phyloP scores from a whole-genome alignment of 2,329 filamentous ascomycete genomes.

The Fusarium tuaranense region DNA sequence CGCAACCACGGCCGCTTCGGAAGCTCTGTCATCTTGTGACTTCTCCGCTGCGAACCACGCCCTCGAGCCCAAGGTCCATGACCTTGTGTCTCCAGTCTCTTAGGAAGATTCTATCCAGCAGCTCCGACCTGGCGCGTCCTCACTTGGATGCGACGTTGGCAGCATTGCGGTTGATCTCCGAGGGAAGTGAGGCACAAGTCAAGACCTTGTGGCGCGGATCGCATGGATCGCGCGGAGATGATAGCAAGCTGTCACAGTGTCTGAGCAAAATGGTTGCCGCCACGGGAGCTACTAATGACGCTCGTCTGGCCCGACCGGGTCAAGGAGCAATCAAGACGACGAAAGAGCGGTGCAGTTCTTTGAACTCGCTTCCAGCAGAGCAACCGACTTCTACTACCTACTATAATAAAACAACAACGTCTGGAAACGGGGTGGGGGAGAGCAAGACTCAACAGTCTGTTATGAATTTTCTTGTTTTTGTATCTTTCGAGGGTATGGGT shows the following conservation, averaged over 20 bases:
- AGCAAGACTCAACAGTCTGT: constrained; percentile 23
- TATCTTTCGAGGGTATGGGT: constrained; percentile 4
- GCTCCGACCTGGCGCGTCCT: constrained; percentile 80
- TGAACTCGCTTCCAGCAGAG: constrained; percentile 37
- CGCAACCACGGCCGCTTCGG: constrained; percentile 57
- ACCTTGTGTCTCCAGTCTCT: constrained; percentile 72
- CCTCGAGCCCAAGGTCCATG: constrained; percentile 64
- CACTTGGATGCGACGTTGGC: constrained; percentile 79
- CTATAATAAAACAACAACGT: constrained; percentile 9
- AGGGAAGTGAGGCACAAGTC: constrained; percentile 63
- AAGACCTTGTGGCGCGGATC: constrained; percentile 50
- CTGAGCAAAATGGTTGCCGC: constrained; percentile 56
- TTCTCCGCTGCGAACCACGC: constrained; percentile 65
- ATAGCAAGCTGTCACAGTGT: constrained; percentile 51
- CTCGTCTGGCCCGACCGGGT: constrained; percentile 60
- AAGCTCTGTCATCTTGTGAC: constrained; percentile 62
- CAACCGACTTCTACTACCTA: constrained; percentile 34
- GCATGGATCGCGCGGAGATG: constrained; percentile 52
- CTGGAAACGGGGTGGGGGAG: constrained; percentile 20
- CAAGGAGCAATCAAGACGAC: constrained; percentile 54
- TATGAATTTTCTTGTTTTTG: constrained; percentile 29
- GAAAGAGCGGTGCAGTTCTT: constrained; percentile 35
- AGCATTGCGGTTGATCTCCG: constrained; percentile 78
- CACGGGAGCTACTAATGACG: constrained; percentile 61
- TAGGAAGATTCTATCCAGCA: constrained; percentile 77